phyloP scores from a whole-genome alignment of 192 early-diverging fungal genomes.

The Paraglomus occultum region DNA sequence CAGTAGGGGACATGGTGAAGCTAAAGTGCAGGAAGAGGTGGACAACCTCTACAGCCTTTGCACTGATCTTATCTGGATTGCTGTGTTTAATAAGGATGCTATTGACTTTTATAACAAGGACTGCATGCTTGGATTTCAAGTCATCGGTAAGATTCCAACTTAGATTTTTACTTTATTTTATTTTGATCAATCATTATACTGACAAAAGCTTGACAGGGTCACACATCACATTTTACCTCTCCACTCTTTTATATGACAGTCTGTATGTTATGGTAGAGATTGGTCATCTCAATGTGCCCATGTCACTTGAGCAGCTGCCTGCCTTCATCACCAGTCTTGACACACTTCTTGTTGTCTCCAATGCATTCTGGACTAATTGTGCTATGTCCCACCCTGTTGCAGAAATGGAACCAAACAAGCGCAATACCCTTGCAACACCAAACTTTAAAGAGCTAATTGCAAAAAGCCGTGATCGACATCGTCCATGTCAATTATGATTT shows the following conservation, averaged over 20 bases:
- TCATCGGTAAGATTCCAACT: constrained; percentile 12
- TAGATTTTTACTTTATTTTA: constrained; percentile 2
- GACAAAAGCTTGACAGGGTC: not conserved
- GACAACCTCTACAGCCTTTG: constrained; percentile 21
- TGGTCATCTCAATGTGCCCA: constrained; percentile 3
- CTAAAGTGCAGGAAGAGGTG: constrained; percentile 26
- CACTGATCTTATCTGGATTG: constrained; percentile 14
- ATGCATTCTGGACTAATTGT: constrained; percentile 19
- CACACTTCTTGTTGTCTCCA: not conserved
- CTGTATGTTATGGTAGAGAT: constrained; percentile 14
- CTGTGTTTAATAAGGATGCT: constrained; percentile 13
- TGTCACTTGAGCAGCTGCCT: constrained; percentile 20
- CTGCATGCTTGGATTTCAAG: constrained; percentile 21
- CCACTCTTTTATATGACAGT: constrained; percentile 8
- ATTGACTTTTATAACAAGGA: constrained; percentile 27
- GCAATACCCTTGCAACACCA: constrained; percentile 10
- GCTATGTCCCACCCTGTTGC: constrained; percentile 1
- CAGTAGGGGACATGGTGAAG: constrained; percentile 25
- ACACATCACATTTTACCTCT: constrained; percentile 17
- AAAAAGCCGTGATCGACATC: constrained; percentile 12
- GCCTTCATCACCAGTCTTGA: not conserved
- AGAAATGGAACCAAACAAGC: constrained; percentile 18
- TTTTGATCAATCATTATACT: constrained; percentile 18
- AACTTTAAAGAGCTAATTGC: constrained; percentile 12
- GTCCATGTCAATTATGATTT: constrained; percentile 18